Base-by-base conservation (phyloP, 148 eudicot genomes). In the Simmondsia chinensis region DNA sequence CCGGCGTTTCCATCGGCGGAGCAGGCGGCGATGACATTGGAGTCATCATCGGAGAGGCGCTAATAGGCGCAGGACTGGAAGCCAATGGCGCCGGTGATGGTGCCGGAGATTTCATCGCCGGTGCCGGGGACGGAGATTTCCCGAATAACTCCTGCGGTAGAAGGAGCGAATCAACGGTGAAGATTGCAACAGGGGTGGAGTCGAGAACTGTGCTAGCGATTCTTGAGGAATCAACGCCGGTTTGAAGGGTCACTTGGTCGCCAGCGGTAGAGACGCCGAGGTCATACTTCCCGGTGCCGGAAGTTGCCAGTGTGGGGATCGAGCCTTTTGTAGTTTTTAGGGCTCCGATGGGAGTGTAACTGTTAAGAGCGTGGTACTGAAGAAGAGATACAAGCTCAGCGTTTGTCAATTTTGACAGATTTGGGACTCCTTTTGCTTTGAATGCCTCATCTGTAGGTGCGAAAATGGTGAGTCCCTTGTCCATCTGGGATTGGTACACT, bases 371-470 rank as follows among this genome's bases (percentile, higher is more conserved):
- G 52, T 83, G 96, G 22, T 45, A 88, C 39, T 72, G 83, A 1
- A 88, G 48, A 13, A 88, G 61, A 27, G 83, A 67, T 2, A 77
- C 83, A 1, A 75, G 7, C 57, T 77, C 86, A 0, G 83, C 82
- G 29, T 59, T 77, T 8, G 64, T 55, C 5, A 80, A 54, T 19
- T 72, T 77, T 18, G 20, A 54, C 21, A 83, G 60, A 70, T 87
- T 85, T 5, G 86, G 94, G 4, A 59, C 33, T 1, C 63, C 68
- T 0, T 59, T 42, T 0, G 64, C 83, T 61, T 80, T 80, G 21
- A 80, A 83, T 8, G 96, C 96, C 38, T 75, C 81, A 28, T 87
- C 94, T 2, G 46, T 61, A 0, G 96, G 96, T 0, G 94, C 96
- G 5, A 87, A 83, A 5, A 87, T 16, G 13, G 96, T 87, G 45